Evolutionary conservation across 139 green algal species (phyloP), one percentile per base, ranked within the genome.

Genomic region (Micromonas pusilla): DNA sequence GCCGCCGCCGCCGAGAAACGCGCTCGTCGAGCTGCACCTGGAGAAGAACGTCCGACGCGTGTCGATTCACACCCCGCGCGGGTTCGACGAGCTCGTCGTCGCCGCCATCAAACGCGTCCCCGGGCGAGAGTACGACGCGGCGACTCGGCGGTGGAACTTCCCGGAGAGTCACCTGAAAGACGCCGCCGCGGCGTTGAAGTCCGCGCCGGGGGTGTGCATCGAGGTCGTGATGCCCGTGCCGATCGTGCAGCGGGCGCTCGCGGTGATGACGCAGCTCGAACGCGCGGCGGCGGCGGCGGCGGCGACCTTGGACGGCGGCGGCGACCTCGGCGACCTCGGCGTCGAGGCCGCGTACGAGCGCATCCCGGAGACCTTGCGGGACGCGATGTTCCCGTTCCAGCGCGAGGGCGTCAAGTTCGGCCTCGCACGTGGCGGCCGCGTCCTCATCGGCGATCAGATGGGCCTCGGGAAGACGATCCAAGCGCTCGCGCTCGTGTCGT

Each of bases 391-490:
- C 31, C 77, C 81, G 0, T 88, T 88, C 57, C 84, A 88, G 76
- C 30, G 64, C 26, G 84, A 88, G 33, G 84, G 84, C 9, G 82
- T 88, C 25, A 83, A 57, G 80, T 85, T 76, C 68, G 80, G 38
- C 9, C 60, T 87, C 3, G 63, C n/a, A 2, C 9, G 72, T 1
- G 79, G 80, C 1, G 79, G 83, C 0, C 70, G 80, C 1, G 78
- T 30, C 21, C 30, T 87, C 9, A 78, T 87, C 36, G 84, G 72
- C 6, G 84, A 88, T 57, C 80, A 88, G 70, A 88, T 88, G 84
- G 84, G 84, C 4, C 82, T 88, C 6, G 84, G 84, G 21, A 88
- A 88, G 54, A 88, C 82, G 0, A 19, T 88, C 19, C 84, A 88
- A 70, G 80, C 83, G 1, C 37, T 84, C 2, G 78, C 60, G 31